Conservation (phyloP, 257 asterid genomes). For the Hygrophila difformis region DNA sequence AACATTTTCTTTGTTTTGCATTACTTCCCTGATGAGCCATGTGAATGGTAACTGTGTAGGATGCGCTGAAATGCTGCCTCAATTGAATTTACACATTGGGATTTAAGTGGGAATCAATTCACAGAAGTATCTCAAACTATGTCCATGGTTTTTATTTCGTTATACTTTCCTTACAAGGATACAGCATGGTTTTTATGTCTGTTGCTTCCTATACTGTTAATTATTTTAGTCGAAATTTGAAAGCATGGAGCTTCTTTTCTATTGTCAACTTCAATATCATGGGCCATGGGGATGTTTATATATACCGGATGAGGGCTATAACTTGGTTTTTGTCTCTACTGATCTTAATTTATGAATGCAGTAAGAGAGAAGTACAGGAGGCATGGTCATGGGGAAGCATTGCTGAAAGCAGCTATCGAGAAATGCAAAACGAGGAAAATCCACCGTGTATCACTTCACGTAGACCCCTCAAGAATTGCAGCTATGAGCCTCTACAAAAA, state of each 20-base stretch:
- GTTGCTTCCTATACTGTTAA: not conserved
- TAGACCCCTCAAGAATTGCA: slow-evolving; percentile 65
- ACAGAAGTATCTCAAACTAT: too few species aligned
- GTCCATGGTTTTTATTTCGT: not conserved
- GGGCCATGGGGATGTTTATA: not conserved
- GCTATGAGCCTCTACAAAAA: slow-evolving; percentile 77
- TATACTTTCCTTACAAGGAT: not conserved
- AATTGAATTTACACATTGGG: too few species aligned
- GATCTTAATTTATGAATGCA: slow-evolving; percentile 17
- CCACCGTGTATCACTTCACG: slow-evolving; percentile 70
- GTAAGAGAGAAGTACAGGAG: slow-evolving; percentile 67
- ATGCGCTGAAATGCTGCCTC: too few species aligned
- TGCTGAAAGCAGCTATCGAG: slow-evolving; percentile 64
- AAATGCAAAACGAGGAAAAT: slow-evolving; percentile 61
- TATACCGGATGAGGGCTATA: not conserved
- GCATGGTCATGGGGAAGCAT: slow-evolving; percentile 69
- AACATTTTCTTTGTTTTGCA: too few species aligned
- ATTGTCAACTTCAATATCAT: too few species aligned
- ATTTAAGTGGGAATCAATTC: too few species aligned
- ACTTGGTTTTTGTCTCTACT: slow-evolving; percentile 6
- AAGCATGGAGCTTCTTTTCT: not conserved
- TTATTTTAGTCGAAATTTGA: slow-evolving; percentile 1
- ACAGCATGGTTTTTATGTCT: not conserved
- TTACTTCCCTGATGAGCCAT: too few species aligned
- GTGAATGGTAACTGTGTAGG: too few species aligned